Conservation (phyloP, 2,329 filamentous ascomycete species). For the Diaporthe amygdali region DNA sequence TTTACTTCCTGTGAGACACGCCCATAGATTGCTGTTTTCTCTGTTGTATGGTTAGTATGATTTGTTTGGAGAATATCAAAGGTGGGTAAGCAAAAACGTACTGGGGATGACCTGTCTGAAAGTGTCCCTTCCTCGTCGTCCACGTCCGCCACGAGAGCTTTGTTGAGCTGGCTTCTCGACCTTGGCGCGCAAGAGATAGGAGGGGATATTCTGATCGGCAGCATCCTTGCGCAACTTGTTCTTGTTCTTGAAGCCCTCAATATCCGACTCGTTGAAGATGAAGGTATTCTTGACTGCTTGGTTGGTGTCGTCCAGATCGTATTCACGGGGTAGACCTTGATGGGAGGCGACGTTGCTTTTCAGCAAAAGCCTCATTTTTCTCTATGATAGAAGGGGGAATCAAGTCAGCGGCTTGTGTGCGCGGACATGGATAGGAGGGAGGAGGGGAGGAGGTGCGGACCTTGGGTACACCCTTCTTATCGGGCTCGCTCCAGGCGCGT, state of each 20-base stretch:
- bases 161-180: conserved; percentile 52
- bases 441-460: not conserved
- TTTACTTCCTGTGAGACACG: conserved; percentile 44
- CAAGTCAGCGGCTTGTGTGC: not conserved
- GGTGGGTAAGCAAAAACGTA: conserved; percentile 44
- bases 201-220: conserved; percentile 63
- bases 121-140: conserved; percentile 51
- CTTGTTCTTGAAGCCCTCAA: conserved; percentile 74
- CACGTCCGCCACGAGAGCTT: conserved; percentile 26
- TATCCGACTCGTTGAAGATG: conserved; percentile 91
- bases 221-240: conserved; percentile 62
- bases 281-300: conserved; percentile 80
- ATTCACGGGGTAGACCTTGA: conserved; percentile 82
- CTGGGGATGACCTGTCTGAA: conserved; percentile 77
- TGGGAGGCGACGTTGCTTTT: conserved; percentile 69
- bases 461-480: conserved; percentile 39
- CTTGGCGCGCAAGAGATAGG: conserved; percentile 55
- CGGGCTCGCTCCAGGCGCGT: conserved; percentile 60
- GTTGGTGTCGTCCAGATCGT: conserved; percentile 76
- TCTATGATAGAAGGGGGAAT: conserved; percentile 30
- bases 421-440: not conserved
- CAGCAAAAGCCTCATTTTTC: conserved; percentile 70
- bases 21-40: conserved; percentile 28
- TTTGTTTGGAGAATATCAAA: conserved; percentile 29
- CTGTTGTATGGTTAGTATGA: not conserved